phyloP scores from a whole-genome alignment of 768 basidiomycete genomes.

The Lyophyllum semitale region DNA sequence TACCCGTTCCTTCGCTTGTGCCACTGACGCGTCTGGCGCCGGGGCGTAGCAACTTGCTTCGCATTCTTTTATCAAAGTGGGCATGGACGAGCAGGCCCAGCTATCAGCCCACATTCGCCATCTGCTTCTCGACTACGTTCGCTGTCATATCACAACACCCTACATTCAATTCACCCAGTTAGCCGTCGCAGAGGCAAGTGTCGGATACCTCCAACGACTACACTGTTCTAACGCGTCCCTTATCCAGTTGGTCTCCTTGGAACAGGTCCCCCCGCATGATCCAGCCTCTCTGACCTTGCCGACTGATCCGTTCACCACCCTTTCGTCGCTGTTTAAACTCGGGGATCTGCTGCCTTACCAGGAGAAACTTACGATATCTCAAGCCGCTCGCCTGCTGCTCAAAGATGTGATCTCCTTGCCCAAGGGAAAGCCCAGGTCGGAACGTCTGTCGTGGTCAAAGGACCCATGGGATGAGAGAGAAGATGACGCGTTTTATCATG shows the following conservation, averaged over 20 bases:
- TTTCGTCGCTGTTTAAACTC: conserved; percentile 36
- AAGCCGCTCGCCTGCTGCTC: conserved; percentile 34
- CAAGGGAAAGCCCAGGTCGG: conserved; percentile 32
- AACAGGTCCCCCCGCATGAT: conserved; percentile 48
- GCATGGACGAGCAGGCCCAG: conserved; percentile 20
- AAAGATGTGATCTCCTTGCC: conserved; percentile 26
- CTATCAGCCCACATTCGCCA: conserved; percentile 51
- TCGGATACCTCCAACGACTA: not conserved
- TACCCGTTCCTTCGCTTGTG: no score
- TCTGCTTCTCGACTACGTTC: conserved; percentile 55
- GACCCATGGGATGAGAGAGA: conserved; percentile 13
- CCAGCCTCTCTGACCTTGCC: conserved; percentile 52
- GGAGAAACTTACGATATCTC: conserved; percentile 43
- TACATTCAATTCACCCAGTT: conserved; percentile 55
- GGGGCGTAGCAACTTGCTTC: no score
- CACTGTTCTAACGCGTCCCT: not conserved
- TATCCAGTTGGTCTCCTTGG: conserved; percentile 41
- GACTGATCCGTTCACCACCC: conserved; percentile 53
- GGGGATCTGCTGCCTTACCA: conserved; percentile 39
- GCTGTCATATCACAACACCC: conserved; percentile 53
- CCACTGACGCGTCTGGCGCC: no score
- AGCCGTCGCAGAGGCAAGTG: conserved; percentile 46
- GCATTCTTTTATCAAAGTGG: not conserved
- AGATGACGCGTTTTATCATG: conserved; percentile 29
- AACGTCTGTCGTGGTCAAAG: conserved; percentile 38